phyloP scores from a whole-genome alignment of 202 grass and related monocot species.

The Brachypodium distachyon region DNA sequence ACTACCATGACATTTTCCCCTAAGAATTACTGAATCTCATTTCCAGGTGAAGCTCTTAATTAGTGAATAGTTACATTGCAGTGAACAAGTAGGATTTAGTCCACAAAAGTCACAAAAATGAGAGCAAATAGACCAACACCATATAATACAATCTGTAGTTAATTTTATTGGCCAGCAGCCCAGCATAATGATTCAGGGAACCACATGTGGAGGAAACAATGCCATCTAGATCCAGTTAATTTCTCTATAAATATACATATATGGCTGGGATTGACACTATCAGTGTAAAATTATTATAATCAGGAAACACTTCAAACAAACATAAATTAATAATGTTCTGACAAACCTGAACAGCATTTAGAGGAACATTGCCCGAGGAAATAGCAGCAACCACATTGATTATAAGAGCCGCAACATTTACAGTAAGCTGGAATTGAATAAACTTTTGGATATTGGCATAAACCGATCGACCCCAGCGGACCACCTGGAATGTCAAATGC shows the following conservation, averaged over 20 bases:
- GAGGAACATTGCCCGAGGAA: conserved; percentile 87
- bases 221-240: neutral
- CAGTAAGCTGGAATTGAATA: conserved; percentile 87
- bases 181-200: conserved; percentile 4
- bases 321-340: conserved; percentile 1
- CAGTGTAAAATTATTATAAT: neutral
- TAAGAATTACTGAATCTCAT: neutral
- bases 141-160: neutral
- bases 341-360: conserved; percentile 98
- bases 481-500: conserved; percentile 43
- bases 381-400: conserved; percentile 90
- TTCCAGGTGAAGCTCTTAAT: neutral
- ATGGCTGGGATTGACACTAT: conserved; percentile 1
- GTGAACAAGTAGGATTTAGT: neutral
- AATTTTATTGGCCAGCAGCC: conserved; percentile 1
- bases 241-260: conserved; percentile 4
- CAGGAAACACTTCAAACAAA: neutral
- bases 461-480: conserved; percentile 79
- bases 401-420: conserved; percentile 77
- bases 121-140: neutral
- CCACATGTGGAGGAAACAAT: neutral
- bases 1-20: neutral
- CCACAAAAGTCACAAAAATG: neutral
- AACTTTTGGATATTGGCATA: conserved; percentile 89
- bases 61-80: neutral